These are phyloP conservation scores for Phoma sp. DNA, from an alignment of 2,329 filamentous ascomycete species.

Conservation along the genomic window DNA sequence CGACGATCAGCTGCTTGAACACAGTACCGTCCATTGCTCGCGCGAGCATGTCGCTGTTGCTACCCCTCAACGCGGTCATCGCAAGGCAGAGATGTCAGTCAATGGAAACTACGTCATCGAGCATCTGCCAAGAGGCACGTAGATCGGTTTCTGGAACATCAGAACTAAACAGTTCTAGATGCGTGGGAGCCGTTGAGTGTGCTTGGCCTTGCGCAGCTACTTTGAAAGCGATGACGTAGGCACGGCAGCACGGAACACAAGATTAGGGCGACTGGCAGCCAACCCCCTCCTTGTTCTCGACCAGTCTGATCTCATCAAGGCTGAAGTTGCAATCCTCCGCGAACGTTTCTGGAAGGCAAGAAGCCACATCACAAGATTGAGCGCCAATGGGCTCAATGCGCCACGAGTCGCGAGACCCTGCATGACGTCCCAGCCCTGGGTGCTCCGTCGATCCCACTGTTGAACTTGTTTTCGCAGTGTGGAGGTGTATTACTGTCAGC, in stretches of 20 bases:
- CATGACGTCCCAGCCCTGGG: slow-evolving; percentile 29
- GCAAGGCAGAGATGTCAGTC: no score
- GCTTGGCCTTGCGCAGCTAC: slow-evolving; percentile 15
- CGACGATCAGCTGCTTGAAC: no score
- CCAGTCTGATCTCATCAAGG: slow-evolving; percentile 18
- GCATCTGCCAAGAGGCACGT: no score
- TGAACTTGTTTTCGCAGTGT: slow-evolving; percentile 31
- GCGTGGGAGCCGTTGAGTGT: not conserved
- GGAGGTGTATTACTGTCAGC: slow-evolving; percentile 2
- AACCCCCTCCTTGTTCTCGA: slow-evolving; percentile 1
- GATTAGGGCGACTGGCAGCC: slow-evolving; percentile 2
- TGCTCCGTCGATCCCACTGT: slow-evolving; percentile 11
- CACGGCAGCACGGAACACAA: not conserved
- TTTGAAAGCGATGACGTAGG: slow-evolving; percentile 28
- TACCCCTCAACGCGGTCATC: no score
- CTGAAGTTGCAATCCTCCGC: slow-evolving; percentile 8
- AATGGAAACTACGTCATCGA: no score
- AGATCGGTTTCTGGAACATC: no score
- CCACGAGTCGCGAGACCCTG: slow-evolving; percentile 26
- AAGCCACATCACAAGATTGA: slow-evolving; percentile 19
- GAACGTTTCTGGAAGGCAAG: slow-evolving; percentile 9
- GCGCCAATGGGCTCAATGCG: slow-evolving; percentile 24
- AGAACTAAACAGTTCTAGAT: no score
- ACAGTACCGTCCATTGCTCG: no score
- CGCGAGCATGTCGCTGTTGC: no score